Percentiles rank a stretch among this genome's conserved stretches.
phyloP scores from a whole-genome alignment of 2,329 filamentous ascomycete species.

The Penicillium vulpinum region DNA sequence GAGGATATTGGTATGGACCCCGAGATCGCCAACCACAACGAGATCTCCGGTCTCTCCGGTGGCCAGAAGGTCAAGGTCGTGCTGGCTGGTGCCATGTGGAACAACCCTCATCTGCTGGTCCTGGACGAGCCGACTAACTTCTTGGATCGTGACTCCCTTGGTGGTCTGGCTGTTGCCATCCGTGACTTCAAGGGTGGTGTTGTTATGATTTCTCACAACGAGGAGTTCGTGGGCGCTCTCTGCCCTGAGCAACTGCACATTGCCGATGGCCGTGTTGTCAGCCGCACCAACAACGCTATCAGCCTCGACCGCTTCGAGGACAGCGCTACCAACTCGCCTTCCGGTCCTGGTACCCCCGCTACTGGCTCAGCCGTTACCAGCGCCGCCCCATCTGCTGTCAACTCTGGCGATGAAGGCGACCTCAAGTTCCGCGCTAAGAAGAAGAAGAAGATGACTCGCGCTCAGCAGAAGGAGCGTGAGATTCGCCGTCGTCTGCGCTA shows the following conservation, averaged over 20 bases:
- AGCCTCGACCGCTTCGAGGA: constrained; percentile 86
- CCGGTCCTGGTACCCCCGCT: constrained; percentile 53
- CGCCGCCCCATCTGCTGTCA: constrained; percentile 65
- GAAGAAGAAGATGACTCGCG: constrained; percentile 99
- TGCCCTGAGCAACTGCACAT: constrained; percentile 98
- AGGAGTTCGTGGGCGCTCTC: constrained; percentile 94
- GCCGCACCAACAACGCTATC: constrained; percentile 75
- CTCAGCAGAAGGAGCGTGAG: constrained; percentile 92
- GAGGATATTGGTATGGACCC: constrained; percentile 94
- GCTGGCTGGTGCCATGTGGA: constrained; percentile 94
- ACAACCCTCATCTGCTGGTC: constrained; percentile 95
- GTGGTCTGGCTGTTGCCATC: constrained; percentile 94
- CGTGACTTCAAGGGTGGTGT: constrained; percentile 98
- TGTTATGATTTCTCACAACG: constrained; percentile 99
- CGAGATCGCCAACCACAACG: constrained; percentile 98
- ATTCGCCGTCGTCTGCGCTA: constrained; percentile 82
- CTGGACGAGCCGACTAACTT: constrained; percentile 99
- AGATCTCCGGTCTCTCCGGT: constrained; percentile 92
- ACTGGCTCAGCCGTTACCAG: constrained; percentile 61
- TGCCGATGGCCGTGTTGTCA: constrained; percentile 79
- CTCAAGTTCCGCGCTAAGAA: constrained; percentile 88
- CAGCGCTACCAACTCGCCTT: constrained; percentile 60
- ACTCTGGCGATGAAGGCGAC: constrained; percentile 80
- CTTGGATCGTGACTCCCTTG: constrained; percentile 95
- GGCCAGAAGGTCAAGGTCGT: constrained; percentile 99